A percentile compares a stretch with the other conserved stretches of the same genome.
Evolutionary conservation across 208 protist genomes (phyloP).

Genomic region (Trypanosoma mega): DNA sequence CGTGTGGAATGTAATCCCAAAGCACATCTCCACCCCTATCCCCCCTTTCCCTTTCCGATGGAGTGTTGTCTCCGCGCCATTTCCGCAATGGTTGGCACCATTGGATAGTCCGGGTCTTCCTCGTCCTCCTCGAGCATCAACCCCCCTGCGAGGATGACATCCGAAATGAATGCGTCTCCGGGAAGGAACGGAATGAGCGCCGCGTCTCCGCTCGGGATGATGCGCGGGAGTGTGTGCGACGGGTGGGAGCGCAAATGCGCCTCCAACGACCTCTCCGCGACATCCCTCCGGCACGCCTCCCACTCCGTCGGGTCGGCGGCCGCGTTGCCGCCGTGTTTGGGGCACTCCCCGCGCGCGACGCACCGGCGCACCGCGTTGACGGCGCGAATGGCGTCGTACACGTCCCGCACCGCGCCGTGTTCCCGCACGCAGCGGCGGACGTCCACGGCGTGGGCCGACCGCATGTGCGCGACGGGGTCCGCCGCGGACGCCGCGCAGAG

Average conservation of each 20-base stretch:
- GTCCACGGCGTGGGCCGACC: slow-evolving; percentile 48
- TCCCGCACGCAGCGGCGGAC: slow-evolving; percentile 34
- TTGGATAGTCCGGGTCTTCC: slow-evolving; percentile 72
- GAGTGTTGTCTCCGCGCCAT: slow-evolving; percentile 9
- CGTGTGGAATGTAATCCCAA: too few relatives aligned
- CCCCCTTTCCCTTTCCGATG: too few relatives aligned
- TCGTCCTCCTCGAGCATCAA: slow-evolving; percentile 40
- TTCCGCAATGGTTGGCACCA: slow-evolving; percentile 67
- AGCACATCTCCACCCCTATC: too few relatives aligned
- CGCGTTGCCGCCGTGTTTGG: slow-evolving; percentile 25
- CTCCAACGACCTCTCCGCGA: slow-evolving; percentile 34
- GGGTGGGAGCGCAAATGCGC: slow-evolving; percentile 35
- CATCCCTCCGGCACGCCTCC: slow-evolving; percentile 24
- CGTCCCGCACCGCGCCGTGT: slow-evolving; percentile 47
- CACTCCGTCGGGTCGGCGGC: slow-evolving; percentile 25
- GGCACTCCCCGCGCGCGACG: slow-evolving; percentile 33
- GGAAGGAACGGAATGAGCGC: slow-evolving; percentile 59
- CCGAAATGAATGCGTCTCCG: slow-evolving; percentile 74
- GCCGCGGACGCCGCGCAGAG: slow-evolving; percentile 49
- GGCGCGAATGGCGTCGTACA: slow-evolving; percentile 79
- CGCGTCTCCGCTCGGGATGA: slow-evolving; percentile 33
- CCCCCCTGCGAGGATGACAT: slow-evolving; percentile 50
- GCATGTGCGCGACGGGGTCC: slow-evolving; percentile 59
- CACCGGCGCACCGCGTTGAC: slow-evolving; percentile 67
- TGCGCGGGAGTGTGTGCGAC: slow-evolving; percentile 49